Evolutionary conservation across 306 rosid species (phyloP).

Genomic region (Vigna radiata): DNA sequence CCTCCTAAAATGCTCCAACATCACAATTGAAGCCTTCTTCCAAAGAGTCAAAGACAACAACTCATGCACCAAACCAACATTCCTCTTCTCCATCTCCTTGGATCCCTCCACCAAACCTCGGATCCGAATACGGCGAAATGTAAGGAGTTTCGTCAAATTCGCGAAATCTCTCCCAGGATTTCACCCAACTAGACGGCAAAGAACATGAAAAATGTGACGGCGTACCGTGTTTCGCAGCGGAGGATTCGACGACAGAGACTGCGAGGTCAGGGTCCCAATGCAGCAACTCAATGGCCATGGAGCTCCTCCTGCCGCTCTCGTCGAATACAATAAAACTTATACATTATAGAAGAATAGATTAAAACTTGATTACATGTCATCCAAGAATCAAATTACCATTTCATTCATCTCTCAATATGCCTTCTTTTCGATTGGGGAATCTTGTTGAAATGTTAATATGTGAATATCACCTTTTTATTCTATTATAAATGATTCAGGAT

Average conservation of each 20-base stretch:
- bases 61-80: conserved; percentile 80
- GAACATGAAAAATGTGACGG: conserved; percentile 65
- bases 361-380: no score
- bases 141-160: conserved; percentile 71
- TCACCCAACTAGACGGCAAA: conserved; percentile 78
- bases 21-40: conserved; percentile 81
- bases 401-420: no score
- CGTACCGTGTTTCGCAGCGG: conserved; percentile 48
- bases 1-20: conserved; percentile 70
- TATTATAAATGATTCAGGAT: no score
- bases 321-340: no score
- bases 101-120: conserved; percentile 60
- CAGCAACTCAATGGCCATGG: conserved; percentile 79
- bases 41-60: conserved; percentile 78
- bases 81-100: conserved; percentile 83
- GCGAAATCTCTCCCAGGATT: conserved; percentile 73
- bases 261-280: conserved; percentile 77
- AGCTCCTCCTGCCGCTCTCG: no score
- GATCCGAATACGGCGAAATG: conserved; percentile 70
- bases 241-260: conserved; percentile 63
- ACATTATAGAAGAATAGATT: no score
- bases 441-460: no score
- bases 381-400: no score
- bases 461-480: no score
- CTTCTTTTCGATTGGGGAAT: no score